Conservation (phyloP, 345 rosid genomes). For the Carallia pectinifolia region DNA sequence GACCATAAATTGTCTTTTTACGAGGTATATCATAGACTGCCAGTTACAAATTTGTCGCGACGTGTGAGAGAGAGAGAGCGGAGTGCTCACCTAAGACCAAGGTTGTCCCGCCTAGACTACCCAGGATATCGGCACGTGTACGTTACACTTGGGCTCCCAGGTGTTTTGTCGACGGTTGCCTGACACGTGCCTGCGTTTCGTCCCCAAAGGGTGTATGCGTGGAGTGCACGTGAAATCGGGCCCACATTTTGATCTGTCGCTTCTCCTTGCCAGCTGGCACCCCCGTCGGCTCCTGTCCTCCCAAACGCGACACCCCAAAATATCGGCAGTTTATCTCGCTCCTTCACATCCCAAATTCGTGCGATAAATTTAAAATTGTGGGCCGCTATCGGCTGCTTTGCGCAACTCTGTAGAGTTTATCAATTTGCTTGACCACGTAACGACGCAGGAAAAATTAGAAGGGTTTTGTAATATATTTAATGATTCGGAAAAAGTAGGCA, state of each 20-base stretch:
- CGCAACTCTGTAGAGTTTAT: no score
- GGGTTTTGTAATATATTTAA: no score
- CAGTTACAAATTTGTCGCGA: constrained; percentile 37
- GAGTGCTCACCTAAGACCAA: constrained; percentile 24
- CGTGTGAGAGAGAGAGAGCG: constrained; percentile 4
- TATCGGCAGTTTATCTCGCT: background rate
- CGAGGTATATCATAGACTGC: constrained; percentile 17
- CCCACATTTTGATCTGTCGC: background rate
- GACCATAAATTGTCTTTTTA: constrained; percentile 11
- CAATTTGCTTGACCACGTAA: no score
- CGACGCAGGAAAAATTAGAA: no score
- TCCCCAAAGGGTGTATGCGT: background rate
- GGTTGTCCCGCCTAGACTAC: background rate
- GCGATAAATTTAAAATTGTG: background rate
- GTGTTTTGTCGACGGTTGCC: no score
- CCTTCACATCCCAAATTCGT: background rate
- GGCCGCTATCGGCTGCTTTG: no score
- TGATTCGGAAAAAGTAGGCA: no score
- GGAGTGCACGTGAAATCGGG: background rate
- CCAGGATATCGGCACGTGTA: background rate
- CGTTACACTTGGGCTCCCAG: background rate
- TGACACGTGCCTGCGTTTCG: background rate
- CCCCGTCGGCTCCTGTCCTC: background rate
- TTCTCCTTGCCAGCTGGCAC: background rate
- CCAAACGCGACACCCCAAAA: background rate